phyloP scores from a whole-genome alignment of 163 green algal species.

The Scenedesmus sp. region DNA sequence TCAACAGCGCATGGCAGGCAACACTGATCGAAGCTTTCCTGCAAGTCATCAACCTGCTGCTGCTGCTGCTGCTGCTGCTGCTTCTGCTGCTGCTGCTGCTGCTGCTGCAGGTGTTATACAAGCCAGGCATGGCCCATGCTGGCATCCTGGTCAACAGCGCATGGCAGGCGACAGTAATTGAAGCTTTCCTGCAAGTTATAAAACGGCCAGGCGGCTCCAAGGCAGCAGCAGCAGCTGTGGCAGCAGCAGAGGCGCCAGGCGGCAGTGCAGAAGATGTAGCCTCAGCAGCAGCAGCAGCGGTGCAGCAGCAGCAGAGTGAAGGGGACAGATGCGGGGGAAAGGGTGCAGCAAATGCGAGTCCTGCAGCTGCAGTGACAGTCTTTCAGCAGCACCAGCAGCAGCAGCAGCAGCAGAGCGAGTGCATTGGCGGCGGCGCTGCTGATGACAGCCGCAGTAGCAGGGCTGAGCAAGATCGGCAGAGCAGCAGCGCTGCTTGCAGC shows the following conservation, averaged over 20 bases:
- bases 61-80: background rate
- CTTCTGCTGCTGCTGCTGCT: background rate
- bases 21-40: background rate
- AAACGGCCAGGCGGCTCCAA: background rate
- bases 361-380: background rate
- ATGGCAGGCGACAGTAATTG: conserved; percentile 19
- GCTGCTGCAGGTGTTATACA: conserved; percentile 34
- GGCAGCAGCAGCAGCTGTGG: conserved; percentile 22
- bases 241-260: conserved; percentile 4
- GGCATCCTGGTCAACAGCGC: conserved; percentile 11
- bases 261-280: background rate
- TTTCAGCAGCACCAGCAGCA: background rate
- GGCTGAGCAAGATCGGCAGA: background rate
- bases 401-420: background rate
- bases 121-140: conserved; percentile 40
- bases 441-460: background rate
- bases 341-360: background rate
- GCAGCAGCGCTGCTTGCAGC: background rate
- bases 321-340: background rate
- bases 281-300: background rate
- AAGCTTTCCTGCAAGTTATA: conserved; percentile 12
- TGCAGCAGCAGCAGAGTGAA: background rate
- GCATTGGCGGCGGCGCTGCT: background rate
- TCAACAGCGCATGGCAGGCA: conserved; percentile 13
- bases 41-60: background rate